Percentiles rank a stretch among this genome's conserved stretches.
Conservation (phyloP, 179 eudicot species). For the Silene vulgaris region DNA sequence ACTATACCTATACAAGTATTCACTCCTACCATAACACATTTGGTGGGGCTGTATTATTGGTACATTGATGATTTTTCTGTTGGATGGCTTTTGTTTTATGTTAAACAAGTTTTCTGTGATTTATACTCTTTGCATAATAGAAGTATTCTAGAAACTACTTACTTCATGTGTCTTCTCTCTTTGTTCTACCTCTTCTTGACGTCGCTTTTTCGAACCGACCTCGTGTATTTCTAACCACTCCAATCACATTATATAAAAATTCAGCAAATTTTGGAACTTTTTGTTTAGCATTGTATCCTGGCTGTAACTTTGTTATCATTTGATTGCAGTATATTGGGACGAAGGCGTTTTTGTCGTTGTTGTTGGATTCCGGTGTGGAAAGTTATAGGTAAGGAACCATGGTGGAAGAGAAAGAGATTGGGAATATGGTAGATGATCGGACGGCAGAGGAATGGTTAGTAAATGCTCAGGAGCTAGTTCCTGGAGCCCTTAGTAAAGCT, state of each 20-base stretch:
- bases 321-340: conserved; percentile 23
- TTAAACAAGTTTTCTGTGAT: conserved; percentile 42
- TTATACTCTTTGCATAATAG: conserved; percentile 27
- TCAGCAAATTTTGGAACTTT: conserved; percentile 17
- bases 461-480: conserved; percentile 62
- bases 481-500: conserved; percentile 62
- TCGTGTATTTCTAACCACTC: conserved; percentile 25
- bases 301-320: conserved; percentile 16
- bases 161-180: conserved; percentile 18
- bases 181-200: conserved; percentile 12
- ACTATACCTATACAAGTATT: conserved; percentile 14
- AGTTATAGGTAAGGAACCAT: conserved; percentile 17
- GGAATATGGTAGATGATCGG: conserved; percentile 19
- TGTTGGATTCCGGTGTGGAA: too few species aligned
- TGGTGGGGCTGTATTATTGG: conserved; percentile 40
- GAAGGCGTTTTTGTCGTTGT: not conserved
- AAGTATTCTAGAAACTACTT: conserved; percentile 39
- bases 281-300: conserved; percentile 12
- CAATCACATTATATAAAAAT: conserved; percentile 14
- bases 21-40: conserved; percentile 24
- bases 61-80: conserved; percentile 29
- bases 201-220: conserved; percentile 16
- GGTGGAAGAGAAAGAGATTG: conserved; percentile 39
- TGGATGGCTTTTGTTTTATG: conserved; percentile 36
- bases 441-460: conserved; percentile 42